These are phyloP conservation scores for Elymus sibiricus DNA, from an alignment of 176 grass and related monocot species.

Conservation along the genomic window DNA sequence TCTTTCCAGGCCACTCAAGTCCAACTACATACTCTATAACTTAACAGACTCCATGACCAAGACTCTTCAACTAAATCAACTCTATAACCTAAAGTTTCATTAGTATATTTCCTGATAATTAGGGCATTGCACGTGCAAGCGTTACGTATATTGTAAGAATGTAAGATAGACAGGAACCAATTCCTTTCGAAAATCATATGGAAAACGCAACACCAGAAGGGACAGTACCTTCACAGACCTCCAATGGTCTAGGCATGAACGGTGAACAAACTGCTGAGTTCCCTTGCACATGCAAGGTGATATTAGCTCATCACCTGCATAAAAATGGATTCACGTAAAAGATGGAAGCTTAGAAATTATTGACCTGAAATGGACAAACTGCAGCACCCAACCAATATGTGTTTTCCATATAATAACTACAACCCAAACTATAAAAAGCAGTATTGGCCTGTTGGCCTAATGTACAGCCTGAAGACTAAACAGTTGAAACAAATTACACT, in stretches of 20 bases:
- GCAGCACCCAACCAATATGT: not conserved
- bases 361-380: not conserved
- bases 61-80: too few relatives aligned
- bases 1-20: too few relatives aligned
- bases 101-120: too few relatives aligned
- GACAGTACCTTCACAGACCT: conserved; percentile 79
- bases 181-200: not conserved
- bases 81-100: too few relatives aligned
- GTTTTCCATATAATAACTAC: conserved; percentile 6
- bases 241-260: conserved; percentile 99
- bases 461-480: not conserved
- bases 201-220: not conserved
- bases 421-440: not conserved
- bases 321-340: not conserved
- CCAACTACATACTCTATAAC: too few relatives aligned
- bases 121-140: too few relatives aligned
- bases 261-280: conserved; percentile 96
- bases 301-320: conserved; percentile 91
- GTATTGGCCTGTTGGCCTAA: not conserved
- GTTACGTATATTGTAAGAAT: too few relatives aligned
- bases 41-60: too few relatives aligned
- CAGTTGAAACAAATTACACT: not conserved
- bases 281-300: conserved; percentile 99
- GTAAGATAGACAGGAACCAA: not conserved
- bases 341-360: not conserved